Conservation (phyloP, 805 yeast species). For the Saccharomyces jurei region DNA sequence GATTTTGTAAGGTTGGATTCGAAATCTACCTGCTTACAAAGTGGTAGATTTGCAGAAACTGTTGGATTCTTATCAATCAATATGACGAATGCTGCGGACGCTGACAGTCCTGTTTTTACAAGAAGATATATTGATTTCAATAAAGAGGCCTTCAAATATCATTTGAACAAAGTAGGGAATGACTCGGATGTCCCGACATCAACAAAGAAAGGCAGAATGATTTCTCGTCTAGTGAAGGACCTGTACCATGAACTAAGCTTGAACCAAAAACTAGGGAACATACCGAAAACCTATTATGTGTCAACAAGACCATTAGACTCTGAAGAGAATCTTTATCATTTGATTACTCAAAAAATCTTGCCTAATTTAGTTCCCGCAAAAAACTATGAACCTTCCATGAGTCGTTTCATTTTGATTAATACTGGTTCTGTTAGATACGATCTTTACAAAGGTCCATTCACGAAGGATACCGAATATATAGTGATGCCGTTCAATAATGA, state of each 20-base stretch:
- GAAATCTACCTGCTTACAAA: slow-evolving; percentile 69
- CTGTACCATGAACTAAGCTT: slow-evolving; percentile 45
- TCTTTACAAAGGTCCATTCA: slow-evolving; percentile 74
- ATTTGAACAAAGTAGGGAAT: slow-evolving; percentile 29
- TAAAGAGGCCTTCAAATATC: slow-evolving; percentile 58
- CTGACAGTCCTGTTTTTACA: slow-evolving; percentile 31
- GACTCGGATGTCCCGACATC: slow-evolving; percentile 30
- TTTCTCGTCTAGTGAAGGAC: slow-evolving; percentile 38
- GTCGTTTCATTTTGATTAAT: slow-evolving; percentile 59
- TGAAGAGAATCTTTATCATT: slow-evolving; percentile 46
- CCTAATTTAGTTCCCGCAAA: slow-evolving; percentile 28
- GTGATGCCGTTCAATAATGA: slow-evolving; percentile 78
- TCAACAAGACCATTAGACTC: slow-evolving; percentile 59
- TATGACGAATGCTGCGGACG: slow-evolving; percentile 5
- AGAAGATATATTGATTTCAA: slow-evolving; percentile 83
- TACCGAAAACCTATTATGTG: slow-evolving; percentile 59
- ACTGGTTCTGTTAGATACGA: slow-evolving; percentile 88
- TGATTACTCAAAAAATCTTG: slow-evolving; percentile 52
- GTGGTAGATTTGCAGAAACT: slow-evolving; percentile 90
- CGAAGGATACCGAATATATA: slow-evolving; percentile 68
- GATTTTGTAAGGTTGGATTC: slow-evolving; percentile 69
- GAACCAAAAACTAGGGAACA: slow-evolving; percentile 51
- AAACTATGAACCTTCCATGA: slow-evolving; percentile 23
- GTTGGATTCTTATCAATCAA: slow-evolving; percentile 75
- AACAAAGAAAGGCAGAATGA: slow-evolving; percentile 46